These are phyloP conservation scores for Penicillium sp. DNA, from an alignment of 2,329 filamentous ascomycete species.

Conservation along the genomic window DNA sequence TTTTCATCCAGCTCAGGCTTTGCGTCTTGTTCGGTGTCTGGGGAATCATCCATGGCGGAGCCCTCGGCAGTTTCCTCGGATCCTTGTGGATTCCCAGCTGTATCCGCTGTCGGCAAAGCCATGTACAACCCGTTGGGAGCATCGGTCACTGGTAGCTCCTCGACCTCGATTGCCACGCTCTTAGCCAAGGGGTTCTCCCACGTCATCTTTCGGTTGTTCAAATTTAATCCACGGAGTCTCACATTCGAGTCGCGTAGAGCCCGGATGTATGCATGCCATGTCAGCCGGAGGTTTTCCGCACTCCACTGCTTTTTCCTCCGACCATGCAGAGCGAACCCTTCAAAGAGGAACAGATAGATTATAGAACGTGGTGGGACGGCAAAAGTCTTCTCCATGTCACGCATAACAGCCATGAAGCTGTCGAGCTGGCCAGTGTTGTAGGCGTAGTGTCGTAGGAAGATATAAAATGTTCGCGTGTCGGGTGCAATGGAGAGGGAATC, in stretches of 20 bases:
- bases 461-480: conserved; percentile 73
- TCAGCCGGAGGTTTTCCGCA: conserved; percentile 61
- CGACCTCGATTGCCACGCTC: conserved; percentile 5
- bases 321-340: conserved; percentile 75
- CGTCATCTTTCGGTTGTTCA: conserved; percentile 14
- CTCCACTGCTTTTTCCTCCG: conserved; percentile 70
- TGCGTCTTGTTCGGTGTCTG: neutral
- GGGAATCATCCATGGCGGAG: neutral
- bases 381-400: conserved; percentile 71
- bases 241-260: conserved; percentile 37
- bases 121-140: conserved; percentile 23
- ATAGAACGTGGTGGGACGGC: conserved; percentile 68
- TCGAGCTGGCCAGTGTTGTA: conserved; percentile 66
- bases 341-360: conserved; percentile 77
- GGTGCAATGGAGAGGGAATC: conserved; percentile 65
- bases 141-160: conserved; percentile 8
- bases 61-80: neutral
- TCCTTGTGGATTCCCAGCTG: neutral
- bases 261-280: conserved; percentile 63
- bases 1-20: conserved; percentile 1
- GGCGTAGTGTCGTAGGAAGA: conserved; percentile 74
- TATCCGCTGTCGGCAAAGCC: conserved; percentile 20
- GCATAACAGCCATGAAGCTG: conserved; percentile 67
- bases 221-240: conserved; percentile 21
- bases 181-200: conserved; percentile 34